Base-by-base conservation (phyloP, 169 alveolate species). In the Besnoitia besnoiti region DNA sequence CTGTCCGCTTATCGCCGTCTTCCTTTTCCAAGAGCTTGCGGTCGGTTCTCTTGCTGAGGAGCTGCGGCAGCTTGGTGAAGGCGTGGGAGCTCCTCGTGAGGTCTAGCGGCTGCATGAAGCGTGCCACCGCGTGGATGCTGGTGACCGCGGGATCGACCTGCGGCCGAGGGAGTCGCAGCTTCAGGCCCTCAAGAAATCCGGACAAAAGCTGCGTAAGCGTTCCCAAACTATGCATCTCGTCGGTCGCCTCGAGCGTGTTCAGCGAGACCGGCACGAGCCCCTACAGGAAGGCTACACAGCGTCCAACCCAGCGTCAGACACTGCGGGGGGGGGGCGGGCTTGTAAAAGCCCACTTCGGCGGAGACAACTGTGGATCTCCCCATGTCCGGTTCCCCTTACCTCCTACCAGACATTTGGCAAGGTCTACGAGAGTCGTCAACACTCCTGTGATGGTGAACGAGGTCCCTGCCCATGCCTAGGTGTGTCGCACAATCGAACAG, bases 251-350 rank as follows among this genome's bases (percentile, higher is more conserved):
- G 24, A 77, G 47, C 50, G 61, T 77, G n/a, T 77, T 77, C 87
- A 77, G n/a, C 37, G 87, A 40, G 47, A 77, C 59, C n/a, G 87
- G 87, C 8, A 77, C 59, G 61, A 77, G n/a, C 37, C 87, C 87
- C 87, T 77, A 30, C 67, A 55, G 27, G 73, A 8, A 21, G 59
- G 37, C 87, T 12, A 0, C n/a, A 67, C 80, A 67, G 44, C 33
- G 80, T 67, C 80, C 10, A n/a, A n/a, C n/a, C n/a, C n/a, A n/a
- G n/a, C n/a, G n/a, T n/a, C n/a, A n/a, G n/a, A n/a, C n/a, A n/a
- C n/a, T n/a, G n/a, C n/a, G n/a, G n/a, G n/a, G n/a, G n/a, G n/a
- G n/a, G n/a, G n/a, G n/a, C n/a, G n/a, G n/a, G n/a, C n/a, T n/a
- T n/a, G n/a, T n/a, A n/a, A n/a, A n/a, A n/a, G n/a, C n/a, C n/a